Base-by-base conservation (phyloP, 768 basidiomycete species). In the Mycena rebaudengoi region DNA sequence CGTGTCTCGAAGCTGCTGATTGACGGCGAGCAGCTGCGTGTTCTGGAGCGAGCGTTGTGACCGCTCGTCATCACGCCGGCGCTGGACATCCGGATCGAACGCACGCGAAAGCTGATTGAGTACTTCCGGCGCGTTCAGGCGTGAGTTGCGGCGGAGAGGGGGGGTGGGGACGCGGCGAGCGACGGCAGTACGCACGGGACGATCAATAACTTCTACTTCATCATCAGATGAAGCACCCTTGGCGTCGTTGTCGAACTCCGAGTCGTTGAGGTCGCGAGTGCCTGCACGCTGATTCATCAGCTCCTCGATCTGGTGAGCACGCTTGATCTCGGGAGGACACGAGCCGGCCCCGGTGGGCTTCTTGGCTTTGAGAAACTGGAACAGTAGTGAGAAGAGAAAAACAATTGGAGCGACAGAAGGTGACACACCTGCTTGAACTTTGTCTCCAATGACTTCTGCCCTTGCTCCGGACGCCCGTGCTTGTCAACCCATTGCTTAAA, bases 261-360 rank as follows among this genome's bases (percentile, higher is more conserved):
- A 14, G 41, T 28, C 43, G 20, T 45, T 39, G 21, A 75, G 52
- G 4, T 71, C 60, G 0, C 60, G 46, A 8, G 62, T 69, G 1
- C 70, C 69, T 25, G 62, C 65, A 13, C 53, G 43, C 37, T 71
- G 69, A 26, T 61, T 69, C 23, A 75, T 72, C 1, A 59, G 29
- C 1, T 45, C 18, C 3, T 75, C 68, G 46, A 75, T 69, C 1
- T 46, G n/a, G 44, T 70, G 72, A 2, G 71, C 74, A 16, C 49
- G 59, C 10, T 64, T 58, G 7, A 74, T 39, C 23, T 72, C 62
- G 33, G 60, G 66, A 30, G 73, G 73, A 45, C 69, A 69, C 0
- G 55, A 25, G 4, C 63, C 72, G 65, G 55, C 58, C 7, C 76
- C 74, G 11, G 72, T 78, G 18, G 75, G 74, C 64, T 75, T 73